Base-by-base conservation (phyloP, 768 basidiomycete species). In the Auricularia heimuer region DNA sequence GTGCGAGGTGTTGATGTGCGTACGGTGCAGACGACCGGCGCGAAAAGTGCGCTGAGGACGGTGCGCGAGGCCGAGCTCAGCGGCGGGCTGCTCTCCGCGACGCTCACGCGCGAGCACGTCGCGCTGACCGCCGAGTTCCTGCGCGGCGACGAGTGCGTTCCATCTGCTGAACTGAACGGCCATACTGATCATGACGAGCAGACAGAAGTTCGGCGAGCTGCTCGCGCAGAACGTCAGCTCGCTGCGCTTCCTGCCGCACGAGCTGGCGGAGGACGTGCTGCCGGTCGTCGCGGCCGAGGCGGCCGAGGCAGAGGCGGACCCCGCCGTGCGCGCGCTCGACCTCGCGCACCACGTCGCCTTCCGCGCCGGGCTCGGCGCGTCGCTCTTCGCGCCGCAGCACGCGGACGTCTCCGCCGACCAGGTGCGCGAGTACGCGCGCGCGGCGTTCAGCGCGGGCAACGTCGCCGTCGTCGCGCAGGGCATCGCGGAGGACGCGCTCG, bases 41-140 rank as follows among this genome's bases (percentile, higher is more conserved):
- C 87, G 73, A 86, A 92, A 70, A 94, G 95, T 63, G 88, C 93
- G 45, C 81, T 99, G 76, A 90, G 89, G 65, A 92, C 90, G 44
- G 85, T 95, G 69, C 85, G 96, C 68, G 93, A 97, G 76, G 88
- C 90, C 66, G 96, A 98, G 78, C 82, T 98, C 44, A 90, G 92
- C 73, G 96, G 96, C 62, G 96, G 94, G 72, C 83, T 94, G 62
- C 82, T 98, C 68, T 94, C 93, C 33, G 79, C 93, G 65, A 87
- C 83, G 67, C 80, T 98, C 68, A 83, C 88, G 18, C 81, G 96
- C 69, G 96, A 98, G 79, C 88, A 98, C 77, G 81, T 99, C 56
- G 87, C 93, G 66, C 78, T 98, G 74, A 95, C 92, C 29, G 94
- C 96, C 63, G 95, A 98, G 76, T 99, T 97, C 79, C 78, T 98